Evolutionary conservation across 768 basidiomycete species (phyloP), one percentile per base, ranked within the genome.

Genomic region (Kwoniella botswanensis): DNA sequence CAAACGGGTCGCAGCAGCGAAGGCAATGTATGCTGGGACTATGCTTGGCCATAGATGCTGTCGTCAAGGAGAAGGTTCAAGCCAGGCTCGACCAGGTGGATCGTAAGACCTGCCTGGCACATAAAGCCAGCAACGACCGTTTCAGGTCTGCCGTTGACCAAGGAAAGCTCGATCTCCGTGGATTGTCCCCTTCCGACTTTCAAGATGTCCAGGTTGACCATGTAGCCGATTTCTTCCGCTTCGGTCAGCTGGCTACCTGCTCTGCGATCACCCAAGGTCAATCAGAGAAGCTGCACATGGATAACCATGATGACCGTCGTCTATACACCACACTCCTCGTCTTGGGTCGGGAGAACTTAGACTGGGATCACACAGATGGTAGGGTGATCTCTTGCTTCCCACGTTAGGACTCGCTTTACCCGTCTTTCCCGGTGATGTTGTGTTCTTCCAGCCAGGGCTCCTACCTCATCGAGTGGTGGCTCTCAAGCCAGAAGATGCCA

Each of bases 211-310:
- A 6, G 10, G 24, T 22, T 29, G 64, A 58, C 24, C 17, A 65
- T 42, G 58, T 59, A 7, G 11, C 58, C 58, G 15, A 59, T 6
- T 17, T 35, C 58, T 42, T 59, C 13, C n/a, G 64, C 17, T 65
- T 54, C n/a, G 66, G 66, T 21, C 35, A 60, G 21, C 21, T 67
- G 12, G 66, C 26, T 15, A 67, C 66, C 1, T 67, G n/a, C 54
- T 56, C 44, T 3, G 66, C 66, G 26, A 46, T 67, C 17, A 50
- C 26, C 2, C 6, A 41, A 29, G 66, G 66, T 2, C 66, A 67
- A 29, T 58, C 56, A 15, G 66, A 67, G 66, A 67, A 67, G 66
- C 24, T 67, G 9, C 56, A 67, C 44, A 24, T 67, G 17, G 66
- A 67, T n/a, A 17, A 21, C 22, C 22, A 67, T 29, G 56, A 67